Evolutionary conservation across 371 early-diverging fungal genomes (phyloP).

Genomic region (Mucor plumbeus): DNA sequence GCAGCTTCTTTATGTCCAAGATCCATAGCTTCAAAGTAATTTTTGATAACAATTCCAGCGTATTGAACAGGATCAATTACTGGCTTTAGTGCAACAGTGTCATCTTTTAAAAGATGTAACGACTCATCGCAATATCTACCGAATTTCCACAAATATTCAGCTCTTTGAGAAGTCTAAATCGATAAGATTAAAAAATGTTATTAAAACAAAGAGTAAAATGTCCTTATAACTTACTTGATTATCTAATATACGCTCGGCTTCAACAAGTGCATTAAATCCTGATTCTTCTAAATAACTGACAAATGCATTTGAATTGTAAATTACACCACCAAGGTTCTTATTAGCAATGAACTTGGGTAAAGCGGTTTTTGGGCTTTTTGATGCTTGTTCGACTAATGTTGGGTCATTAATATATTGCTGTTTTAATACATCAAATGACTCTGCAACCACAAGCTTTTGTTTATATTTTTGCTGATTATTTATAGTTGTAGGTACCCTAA

Average conservation of each 20-base stretch:
- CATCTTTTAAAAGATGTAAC: slow-evolving; percentile 21
- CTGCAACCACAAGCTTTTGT: background rate
- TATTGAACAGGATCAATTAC: slow-evolving; percentile 36
- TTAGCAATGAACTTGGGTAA: background rate
- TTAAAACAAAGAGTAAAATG: background rate
- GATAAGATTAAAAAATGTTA: background rate
- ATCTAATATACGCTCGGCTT: slow-evolving; percentile 13
- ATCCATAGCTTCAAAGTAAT: slow-evolving; percentile 57
- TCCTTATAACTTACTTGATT: slow-evolving; percentile 7
- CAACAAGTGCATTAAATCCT: slow-evolving; percentile 19
- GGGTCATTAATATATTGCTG: slow-evolving; percentile 16
- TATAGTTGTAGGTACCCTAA: background rate
- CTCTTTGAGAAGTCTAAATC: slow-evolving; percentile 17
- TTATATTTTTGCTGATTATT: background rate
- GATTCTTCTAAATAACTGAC: slow-evolving; percentile 25
- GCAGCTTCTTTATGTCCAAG: slow-evolving; percentile 47
- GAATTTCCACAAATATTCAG: slow-evolving; percentile 39
- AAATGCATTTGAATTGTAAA: slow-evolving; percentile 9
- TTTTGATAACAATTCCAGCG: slow-evolving; percentile 51
- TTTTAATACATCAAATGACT: slow-evolving; percentile 12
- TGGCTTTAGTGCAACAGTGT: slow-evolving; percentile 13
- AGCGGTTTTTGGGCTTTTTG: background rate
- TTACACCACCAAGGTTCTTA: background rate
- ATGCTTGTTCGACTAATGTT: background rate
- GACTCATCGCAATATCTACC: slow-evolving; percentile 49